A percentile compares a stretch with the other conserved stretches of the same genome.
These are phyloP conservation scores for Vigna nakashimae DNA, from an alignment of 306 rosid species.

Conservation along the genomic window DNA sequence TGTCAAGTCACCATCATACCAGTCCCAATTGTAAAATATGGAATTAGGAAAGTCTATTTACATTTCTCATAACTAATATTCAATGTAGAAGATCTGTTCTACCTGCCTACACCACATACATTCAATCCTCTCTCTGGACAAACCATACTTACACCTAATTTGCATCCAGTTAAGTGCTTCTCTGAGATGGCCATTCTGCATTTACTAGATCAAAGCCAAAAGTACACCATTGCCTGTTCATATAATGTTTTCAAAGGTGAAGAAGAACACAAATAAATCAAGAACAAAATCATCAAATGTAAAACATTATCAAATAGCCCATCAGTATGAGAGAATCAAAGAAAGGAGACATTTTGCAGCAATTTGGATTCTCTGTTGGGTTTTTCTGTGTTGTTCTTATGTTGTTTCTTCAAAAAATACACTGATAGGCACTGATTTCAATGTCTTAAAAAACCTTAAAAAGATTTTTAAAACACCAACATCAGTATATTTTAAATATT, in stretches of 20 bases:
- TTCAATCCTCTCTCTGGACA: conserved; percentile 31
- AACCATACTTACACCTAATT: conserved; percentile 37
- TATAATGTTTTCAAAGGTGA: conserved; percentile 39
- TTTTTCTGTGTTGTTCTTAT: too few species aligned
- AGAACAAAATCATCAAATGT: conserved; percentile 31
- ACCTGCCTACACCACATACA: conserved; percentile 39
- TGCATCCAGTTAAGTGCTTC: conserved; percentile 35
- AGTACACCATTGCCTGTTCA: conserved; percentile 94
- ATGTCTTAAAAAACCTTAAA: too few species aligned
- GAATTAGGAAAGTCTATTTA: conserved; percentile 39
- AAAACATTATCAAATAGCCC: conserved; percentile 17
- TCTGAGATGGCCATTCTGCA: conserved; percentile 36
- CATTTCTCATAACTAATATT: conserved; percentile 41
- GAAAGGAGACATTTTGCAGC: background rate
- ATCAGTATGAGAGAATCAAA: conserved; percentile 8
- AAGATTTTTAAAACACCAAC: too few species aligned
- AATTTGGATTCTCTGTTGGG: too few species aligned
- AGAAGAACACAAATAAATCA: conserved; percentile 34
- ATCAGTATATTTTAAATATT: too few species aligned
- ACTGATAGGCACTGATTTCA: too few species aligned
- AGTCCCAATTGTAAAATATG: conserved; percentile 45
- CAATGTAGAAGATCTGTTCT: conserved; percentile 38
- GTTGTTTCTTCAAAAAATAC: too few species aligned
- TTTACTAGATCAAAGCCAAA: conserved; percentile 72
- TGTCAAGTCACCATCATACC: conserved; percentile 17